These are phyloP conservation scores for Sporopachydermia cereana DNA, from an alignment of 1,139 yeast species.

Conservation along the genomic window DNA sequence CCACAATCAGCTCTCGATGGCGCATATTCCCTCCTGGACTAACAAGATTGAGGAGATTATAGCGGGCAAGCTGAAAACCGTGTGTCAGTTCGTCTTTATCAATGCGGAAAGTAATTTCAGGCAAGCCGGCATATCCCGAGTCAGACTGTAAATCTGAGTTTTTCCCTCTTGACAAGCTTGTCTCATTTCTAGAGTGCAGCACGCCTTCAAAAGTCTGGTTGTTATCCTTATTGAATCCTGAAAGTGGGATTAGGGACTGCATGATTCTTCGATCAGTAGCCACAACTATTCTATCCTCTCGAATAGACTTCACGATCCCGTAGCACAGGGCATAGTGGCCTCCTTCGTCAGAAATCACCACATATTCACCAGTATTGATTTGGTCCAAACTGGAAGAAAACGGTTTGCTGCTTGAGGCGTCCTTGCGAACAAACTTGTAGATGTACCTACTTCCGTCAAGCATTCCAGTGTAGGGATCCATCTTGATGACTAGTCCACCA, in stretches of 20 bases:
- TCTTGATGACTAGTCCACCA: conserved; percentile 14
- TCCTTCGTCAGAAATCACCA: conserved; percentile 65
- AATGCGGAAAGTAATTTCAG: conserved; percentile 37
- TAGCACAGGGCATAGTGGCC: conserved; percentile 69
- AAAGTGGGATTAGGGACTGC: conserved; percentile 30
- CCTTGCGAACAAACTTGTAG: conserved; percentile 8
- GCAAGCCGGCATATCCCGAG: conserved; percentile 5
- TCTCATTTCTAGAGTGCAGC: conserved; percentile 16
- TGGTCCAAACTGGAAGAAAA: conserved; percentile 8
- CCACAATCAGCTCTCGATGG: conserved; percentile 52
- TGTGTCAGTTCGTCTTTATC: conserved; percentile 73
- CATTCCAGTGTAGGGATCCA: neutral
- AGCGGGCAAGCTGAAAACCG: conserved; percentile 69
- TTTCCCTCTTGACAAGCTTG: neutral
- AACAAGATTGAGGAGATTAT: conserved; percentile 61
- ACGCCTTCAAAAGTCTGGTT: conserved; percentile 44
- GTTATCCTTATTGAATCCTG: conserved; percentile 30
- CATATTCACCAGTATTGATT: conserved; percentile 23
- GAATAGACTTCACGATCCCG: conserved; percentile 42
- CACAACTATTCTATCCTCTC: conserved; percentile 27
- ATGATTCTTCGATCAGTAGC: conserved; percentile 41
- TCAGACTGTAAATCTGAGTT: neutral
- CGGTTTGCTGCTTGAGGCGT: neutral
- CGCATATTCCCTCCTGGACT: conserved; percentile 40
- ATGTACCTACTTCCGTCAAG: conserved; percentile 9